Evolutionary conservation across 2,329 filamentous ascomycete species (phyloP), one percentile per base, ranked within the genome.

Genomic region (Pseudocercospora eumusae): DNA sequence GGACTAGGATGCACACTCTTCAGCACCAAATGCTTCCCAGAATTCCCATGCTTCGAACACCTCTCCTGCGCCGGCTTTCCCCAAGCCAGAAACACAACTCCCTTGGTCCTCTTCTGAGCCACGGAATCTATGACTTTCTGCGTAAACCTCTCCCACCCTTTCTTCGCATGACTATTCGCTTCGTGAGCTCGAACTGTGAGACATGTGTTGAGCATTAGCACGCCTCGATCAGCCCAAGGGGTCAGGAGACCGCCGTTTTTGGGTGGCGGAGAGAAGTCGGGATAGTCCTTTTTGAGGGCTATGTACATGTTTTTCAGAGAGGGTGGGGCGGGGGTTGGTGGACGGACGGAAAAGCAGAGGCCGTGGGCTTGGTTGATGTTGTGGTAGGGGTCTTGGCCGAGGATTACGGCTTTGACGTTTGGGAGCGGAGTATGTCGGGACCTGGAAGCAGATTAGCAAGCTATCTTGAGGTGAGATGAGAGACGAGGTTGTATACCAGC

Each of bases 331-430:
- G 86, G 86, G 0, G 92, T 96, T 0, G 95, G 95, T 2, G 93
- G 88, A 9, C 91, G 90, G 59, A 98, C 93, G 53, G 92, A 96
- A 83, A 99, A 99, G 75, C 91, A 93, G 62, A 99, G 87, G 47
- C 95, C 95, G 76, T 98, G 95, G 56, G 95, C 95, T 82, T 99
- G 95, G 77, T 96, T 96, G 75, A 86, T 77, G 75, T 96, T 96
- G 81, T 99, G 95, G 77, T 99, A 99, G 2, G 95, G 95, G 75
- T 99, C 95, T 80, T 99, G 95, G 67, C 95, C 95, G 59, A 98
- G 78, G 73, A 99, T 92, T 64, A 99, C 93, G 61, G 90, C 90
- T 77, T 96, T 96, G 75, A 98, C 93, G 13, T 83, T 88, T 79
- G 88, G 81, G 70, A 99, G 88, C 7, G 95, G 93, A 0, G 93